Base-by-base conservation (phyloP, 192 early-diverging fungal genomes). In the Coemansia sp. region DNA sequence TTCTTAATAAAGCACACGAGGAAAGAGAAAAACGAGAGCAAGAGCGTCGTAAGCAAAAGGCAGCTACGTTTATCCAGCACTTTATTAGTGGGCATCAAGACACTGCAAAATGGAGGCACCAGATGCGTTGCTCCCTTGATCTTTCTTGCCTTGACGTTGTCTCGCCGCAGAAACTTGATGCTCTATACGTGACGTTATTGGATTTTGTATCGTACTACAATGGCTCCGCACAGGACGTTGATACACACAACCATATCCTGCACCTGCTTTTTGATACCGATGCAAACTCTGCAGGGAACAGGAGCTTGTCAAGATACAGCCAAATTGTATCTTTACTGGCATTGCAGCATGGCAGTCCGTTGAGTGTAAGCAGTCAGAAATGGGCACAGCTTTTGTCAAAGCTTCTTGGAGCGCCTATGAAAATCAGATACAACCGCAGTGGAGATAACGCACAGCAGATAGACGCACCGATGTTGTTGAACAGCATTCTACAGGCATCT, bases 11-110 rank as follows among this genome's bases (percentile, higher is more conserved):
- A 67, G 88, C 90, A 1, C 91, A 94, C 63, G 83, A 83, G 40
- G 91, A 93, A 64, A 79, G 95, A 11, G 85, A 85, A 51, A 70
- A 76, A 59, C 74, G 95, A 67, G 93, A 95, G 63, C 54, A 69
- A 0, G 92, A 96, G 61, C 83, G 93, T n/a, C 62, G 68, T 11
- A 65, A 81, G 22, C 67, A 74, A 20, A 82, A 82, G 62, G 85
- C 84, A 5, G 91, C 91, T 1, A 51, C 64, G 11, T 76, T 58
- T 11, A 89, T 97, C 63, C 93, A 94, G 81, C 89, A 84, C 67
- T 55, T 51, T 38, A 79, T 72, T 56, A 42, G 55, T 17, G 74
- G 59, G 7, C 51, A 19, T 63, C 78, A 63, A 32, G 61, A 63
- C 65, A 63, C 59, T 32, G 54, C 46, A 20, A 12, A 22, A 38